Evolutionary conservation across 352 stramenopile genomes (phyloP), one percentile per base, ranked within the genome.

Genomic region (Aphanomyces stellatus): DNA sequence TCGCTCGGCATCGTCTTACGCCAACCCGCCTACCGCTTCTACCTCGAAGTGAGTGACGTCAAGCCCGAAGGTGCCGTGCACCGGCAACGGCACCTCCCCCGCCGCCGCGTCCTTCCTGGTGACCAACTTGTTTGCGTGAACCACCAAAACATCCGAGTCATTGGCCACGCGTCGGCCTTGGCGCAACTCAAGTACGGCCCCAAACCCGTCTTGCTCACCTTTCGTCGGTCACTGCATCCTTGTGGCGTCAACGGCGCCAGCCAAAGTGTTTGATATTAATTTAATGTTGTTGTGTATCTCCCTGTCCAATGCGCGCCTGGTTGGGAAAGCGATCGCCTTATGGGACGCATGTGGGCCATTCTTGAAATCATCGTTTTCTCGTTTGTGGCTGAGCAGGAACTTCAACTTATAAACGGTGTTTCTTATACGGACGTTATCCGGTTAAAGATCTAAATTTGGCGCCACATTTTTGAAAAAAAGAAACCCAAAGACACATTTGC

Each of bases 141-240:
- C 74, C 91, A 95, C 76, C 91, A 95, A 74, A 92, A 95, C 73
- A 95, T 95, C 69, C 91, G 82, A 73, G 91, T 91, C 65, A 95
- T 95, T 82, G 86, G 86, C 46, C 93, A 93, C 66, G 82, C 82
- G 13, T 62, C 85, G 22, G 84, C 86, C 10, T 92, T 95, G 84
- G 84, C 87, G 51, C 66, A 93, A 62, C 69, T 95, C 40, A 85
- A 95, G 68, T 89, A 91, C 62, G 84, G 86, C n/a, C 86, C 86
- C 0, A 95, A 95, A 72, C 86, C 86, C 51, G 72, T 95, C 48
- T 57, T 95, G 64, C 74, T 95, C 31, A 95, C 92, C 22, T 57
- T 57, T 57, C 49, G 49, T 19, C 49, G 49, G 22, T 15, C 27
- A 17, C 22, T 34, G 13, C 49, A 15, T 57, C 8, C 49, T 15